A percentile compares a stretch with the other conserved stretches of the same genome.
Evolutionary conservation across 2,329 filamentous ascomycete species (phyloP).

Genomic region (Neocatenulostroma microsporum): DNA sequence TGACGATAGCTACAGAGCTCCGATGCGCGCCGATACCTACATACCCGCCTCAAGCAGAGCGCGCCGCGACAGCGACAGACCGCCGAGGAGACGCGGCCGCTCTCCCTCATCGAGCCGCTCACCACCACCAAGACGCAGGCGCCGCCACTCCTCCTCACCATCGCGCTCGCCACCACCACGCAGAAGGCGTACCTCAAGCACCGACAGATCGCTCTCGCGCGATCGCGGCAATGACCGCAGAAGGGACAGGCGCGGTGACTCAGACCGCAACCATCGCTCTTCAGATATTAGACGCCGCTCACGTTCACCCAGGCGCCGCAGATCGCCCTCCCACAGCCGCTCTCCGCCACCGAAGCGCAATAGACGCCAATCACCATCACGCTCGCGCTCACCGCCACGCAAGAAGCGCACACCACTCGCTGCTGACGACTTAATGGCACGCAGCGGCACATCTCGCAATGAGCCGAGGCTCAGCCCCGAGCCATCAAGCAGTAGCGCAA

Average conservation of each 20-base stretch:
- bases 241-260: constrained; percentile 3
- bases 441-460: constrained; percentile 1
- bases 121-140: constrained; percentile 20
- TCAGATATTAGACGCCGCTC: constrained; percentile 18
- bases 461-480: constrained; percentile 8
- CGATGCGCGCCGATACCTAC: constrained; percentile 49
- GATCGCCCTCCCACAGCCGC: constrained; percentile 50
- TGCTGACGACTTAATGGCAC: constrained; percentile 5
- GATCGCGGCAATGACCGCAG: constrained; percentile 9
- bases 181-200: constrained; percentile 13
- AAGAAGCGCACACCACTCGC: constrained; percentile 5
- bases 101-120: constrained; percentile 22
- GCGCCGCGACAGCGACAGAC: constrained; percentile 31
- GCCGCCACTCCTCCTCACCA: constrained; percentile 22
- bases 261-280: constrained; percentile 7
- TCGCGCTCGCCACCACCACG: constrained; percentile 25
- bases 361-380: constrained; percentile 12
- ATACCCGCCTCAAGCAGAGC: constrained; percentile 40
- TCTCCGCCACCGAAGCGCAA: constrained; percentile 22
- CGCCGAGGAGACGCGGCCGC: constrained; percentile 27
- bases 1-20: constrained; percentile 36
- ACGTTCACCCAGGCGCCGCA: constrained; percentile 25
- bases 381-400: constrained; percentile 13
- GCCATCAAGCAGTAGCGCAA: not conserved
- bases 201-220: constrained; percentile 9